Conservation (phyloP, 2,329 filamentous ascomycete genomes). For the Colletotrichum sp. region DNA sequence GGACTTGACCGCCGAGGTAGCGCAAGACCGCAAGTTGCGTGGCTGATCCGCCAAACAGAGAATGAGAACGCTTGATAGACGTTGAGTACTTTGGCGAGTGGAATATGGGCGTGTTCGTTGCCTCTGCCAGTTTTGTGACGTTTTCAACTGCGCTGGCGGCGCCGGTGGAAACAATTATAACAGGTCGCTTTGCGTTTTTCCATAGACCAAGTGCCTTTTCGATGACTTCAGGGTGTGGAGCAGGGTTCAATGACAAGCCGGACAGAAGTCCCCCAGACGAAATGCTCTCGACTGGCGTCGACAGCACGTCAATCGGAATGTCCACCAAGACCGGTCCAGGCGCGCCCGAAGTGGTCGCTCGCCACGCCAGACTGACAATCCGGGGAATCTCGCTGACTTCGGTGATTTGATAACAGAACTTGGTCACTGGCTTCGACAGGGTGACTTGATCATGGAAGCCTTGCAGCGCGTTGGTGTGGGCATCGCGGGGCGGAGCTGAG, state of each 20-base stretch:
- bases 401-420: not conserved
- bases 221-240: not conserved
- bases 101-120: not conserved
- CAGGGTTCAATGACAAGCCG: not conserved
- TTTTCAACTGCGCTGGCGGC: not conserved
- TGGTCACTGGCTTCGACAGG: not conserved
- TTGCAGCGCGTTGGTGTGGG: constrained; percentile 1
- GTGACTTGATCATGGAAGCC: constrained; percentile 8
- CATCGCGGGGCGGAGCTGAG: not conserved
- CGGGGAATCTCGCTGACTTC: not conserved
- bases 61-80: not conserved
- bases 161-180: not conserved
- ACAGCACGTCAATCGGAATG: constrained; percentile 1
- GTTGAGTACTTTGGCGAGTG: constrained; percentile 7
- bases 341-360: not conserved
- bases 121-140: not conserved
- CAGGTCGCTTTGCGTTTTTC: not conserved
- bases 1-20: not conserved
- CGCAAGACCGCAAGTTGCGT: not conserved
- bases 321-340: constrained; percentile 4
- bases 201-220: not conserved
- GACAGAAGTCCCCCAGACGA: not conserved
- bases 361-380: constrained; percentile 1
- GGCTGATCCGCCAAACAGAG: not conserved
- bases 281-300: not conserved